Percentiles rank a stretch among this genome's conserved stretches.
Conservation (phyloP, 176 grass and related monocot species). For the Microstegium vimineum region DNA sequence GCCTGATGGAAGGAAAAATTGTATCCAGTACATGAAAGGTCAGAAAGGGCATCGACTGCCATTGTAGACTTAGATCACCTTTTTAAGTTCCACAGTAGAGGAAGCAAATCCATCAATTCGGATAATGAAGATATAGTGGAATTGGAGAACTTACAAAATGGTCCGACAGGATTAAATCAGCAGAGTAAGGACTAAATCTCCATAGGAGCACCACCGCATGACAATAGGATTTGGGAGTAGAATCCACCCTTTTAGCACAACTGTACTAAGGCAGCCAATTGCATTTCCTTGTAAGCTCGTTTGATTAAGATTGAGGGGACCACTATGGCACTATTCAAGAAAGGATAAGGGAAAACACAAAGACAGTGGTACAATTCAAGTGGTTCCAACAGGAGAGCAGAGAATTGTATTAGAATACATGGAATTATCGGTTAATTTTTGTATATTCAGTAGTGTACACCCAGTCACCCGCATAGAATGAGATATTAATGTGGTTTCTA, state of each 20-base stretch:
- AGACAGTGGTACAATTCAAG: not conserved
- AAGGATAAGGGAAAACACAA: not conserved
- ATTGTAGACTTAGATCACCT: not conserved
- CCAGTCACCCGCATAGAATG: not conserved
- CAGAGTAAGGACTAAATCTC: not conserved
- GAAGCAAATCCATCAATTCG: not conserved
- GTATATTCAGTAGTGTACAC: not conserved
- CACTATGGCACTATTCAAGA: not conserved
- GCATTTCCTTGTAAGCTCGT: slow-evolving; percentile 2
- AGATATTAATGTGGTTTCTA: not conserved
- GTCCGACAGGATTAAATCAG: not conserved
- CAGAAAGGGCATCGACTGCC: not conserved
- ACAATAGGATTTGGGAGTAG: not conserved
- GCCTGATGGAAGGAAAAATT: not conserved
- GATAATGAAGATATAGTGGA: not conserved
- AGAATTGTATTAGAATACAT: not conserved
- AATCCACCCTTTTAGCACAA: slow-evolving; percentile 4
- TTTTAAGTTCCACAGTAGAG: not conserved
- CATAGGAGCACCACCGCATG: not conserved
- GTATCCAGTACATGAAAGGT: not conserved
- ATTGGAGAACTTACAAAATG: not conserved
- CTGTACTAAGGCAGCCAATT: not conserved
- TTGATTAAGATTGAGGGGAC: not conserved
- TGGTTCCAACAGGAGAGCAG: not conserved
- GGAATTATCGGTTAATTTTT: not conserved